Evolutionary conservation across 345 rosid species (phyloP).

Genomic region (Cardamine occulta): DNA sequence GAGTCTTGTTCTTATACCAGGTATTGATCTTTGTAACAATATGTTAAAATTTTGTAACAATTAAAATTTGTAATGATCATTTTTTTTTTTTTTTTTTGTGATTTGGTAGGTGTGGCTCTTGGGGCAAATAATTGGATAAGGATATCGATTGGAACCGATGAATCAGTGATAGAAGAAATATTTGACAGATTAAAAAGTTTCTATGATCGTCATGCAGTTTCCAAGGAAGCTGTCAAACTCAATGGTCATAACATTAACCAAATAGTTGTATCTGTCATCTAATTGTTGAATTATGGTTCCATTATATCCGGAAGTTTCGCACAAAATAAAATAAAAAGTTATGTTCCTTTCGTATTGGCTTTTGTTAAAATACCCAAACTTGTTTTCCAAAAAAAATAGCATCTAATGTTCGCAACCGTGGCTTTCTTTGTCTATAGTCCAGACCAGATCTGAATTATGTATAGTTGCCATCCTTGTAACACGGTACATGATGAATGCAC

Average conservation of each 20-base stretch:
- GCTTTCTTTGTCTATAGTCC: not conserved
- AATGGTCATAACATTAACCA: not conserved
- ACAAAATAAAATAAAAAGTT: not conserved
- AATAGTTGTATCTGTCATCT: not conserved
- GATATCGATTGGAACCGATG: constrained; percentile 53
- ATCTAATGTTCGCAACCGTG: not conserved
- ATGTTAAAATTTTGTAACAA: not conserved
- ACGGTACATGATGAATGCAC: not conserved
- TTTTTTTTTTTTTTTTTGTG: no score
- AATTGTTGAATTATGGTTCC: not conserved
- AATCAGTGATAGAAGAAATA: constrained; percentile 54
- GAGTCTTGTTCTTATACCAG: constrained; percentile 63
- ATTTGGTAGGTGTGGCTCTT: no score
- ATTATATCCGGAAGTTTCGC: not conserved
- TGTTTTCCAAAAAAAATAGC: not conserved
- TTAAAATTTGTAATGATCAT: not conserved
- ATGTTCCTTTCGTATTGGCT: no score
- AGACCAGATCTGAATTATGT: no score
- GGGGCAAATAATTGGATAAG: constrained; percentile 53
- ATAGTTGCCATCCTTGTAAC: not conserved
- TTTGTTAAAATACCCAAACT: not conserved
- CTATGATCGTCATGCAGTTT: constrained; percentile 47
- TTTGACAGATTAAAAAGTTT: constrained; percentile 59
- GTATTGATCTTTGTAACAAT: constrained; percentile 37
- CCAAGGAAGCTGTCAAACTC: not conserved